Percentiles rank a stretch among this genome's conserved stretches.
Conservation (phyloP, 441 rosid genomes). For the Francoa sonchifolia region DNA sequence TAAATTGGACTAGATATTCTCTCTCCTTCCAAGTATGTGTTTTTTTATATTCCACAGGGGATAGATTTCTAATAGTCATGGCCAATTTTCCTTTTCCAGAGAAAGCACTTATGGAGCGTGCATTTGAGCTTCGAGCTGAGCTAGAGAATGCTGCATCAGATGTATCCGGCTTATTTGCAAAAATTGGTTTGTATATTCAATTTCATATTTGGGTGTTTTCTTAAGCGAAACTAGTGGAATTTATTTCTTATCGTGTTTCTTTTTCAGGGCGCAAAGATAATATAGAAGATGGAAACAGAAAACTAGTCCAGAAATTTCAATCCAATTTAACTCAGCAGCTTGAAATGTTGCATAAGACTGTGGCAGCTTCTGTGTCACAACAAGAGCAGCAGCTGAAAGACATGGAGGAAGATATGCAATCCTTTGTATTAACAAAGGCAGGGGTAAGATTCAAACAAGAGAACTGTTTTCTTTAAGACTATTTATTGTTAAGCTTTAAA, state of each 20-base stretch:
- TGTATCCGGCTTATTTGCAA: conserved; percentile 74
- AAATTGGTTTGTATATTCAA: conserved; percentile 91
- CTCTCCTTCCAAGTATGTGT: too few relatives aligned
- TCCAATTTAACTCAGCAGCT: conserved; percentile 66
- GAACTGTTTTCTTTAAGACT: neutral
- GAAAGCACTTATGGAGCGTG: conserved; percentile 71
- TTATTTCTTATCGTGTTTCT: neutral
- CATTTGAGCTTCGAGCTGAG: conserved; percentile 77
- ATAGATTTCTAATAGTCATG: too few relatives aligned
- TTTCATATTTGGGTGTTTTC: too few relatives aligned
- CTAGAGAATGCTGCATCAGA: conserved; percentile 82
- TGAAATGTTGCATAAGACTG: conserved; percentile 68
- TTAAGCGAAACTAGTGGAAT: too few relatives aligned
- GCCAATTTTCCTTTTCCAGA: conserved; percentile 42
- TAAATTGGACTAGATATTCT: too few relatives aligned
- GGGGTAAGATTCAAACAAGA: conserved; percentile 32
- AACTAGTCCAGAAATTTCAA: conserved; percentile 67
- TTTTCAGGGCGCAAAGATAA: conserved; percentile 81
- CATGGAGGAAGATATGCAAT: conserved; percentile 90
- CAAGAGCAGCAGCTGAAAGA: conserved; percentile 78
- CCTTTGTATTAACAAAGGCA: conserved; percentile 74
- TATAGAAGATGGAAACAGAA: conserved; percentile 77
- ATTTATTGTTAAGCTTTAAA: conserved; percentile 7
- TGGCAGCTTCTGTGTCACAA: conserved; percentile 69
- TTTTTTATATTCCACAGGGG: too few relatives aligned